phyloP scores from a whole-genome alignment of 371 early-diverging fungal genomes.

The Cokeromyces recurvatus region DNA sequence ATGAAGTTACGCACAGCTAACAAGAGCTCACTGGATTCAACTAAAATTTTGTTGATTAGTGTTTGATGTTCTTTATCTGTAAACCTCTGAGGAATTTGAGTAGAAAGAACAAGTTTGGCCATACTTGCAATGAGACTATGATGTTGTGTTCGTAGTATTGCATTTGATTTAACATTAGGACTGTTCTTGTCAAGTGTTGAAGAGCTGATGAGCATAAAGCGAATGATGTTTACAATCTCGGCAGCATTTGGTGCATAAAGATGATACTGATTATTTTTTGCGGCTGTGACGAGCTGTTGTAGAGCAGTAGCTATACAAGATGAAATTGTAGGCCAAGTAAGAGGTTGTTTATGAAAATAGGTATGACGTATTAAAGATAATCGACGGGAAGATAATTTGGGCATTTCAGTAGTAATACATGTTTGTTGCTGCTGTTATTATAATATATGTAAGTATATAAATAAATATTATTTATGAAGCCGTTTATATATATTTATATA shows the following conservation, averaged over 20 bases:
- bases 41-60: slow-evolving; percentile 3
- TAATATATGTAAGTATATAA: no score
- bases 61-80: slow-evolving; percentile 51
- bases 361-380: slow-evolving; percentile 39
- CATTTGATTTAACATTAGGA: slow-evolving; percentile 54
- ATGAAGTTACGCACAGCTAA: slow-evolving; percentile 24
- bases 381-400: no score
- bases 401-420: no score
- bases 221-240: slow-evolving; percentile 72
- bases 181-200: slow-evolving; percentile 63
- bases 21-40: slow-evolving; percentile 26
- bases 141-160: slow-evolving; percentile 65
- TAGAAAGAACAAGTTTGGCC: slow-evolving; percentile 71
- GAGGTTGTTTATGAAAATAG: slow-evolving; percentile 19
- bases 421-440: no score
- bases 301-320: slow-evolving; percentile 60
- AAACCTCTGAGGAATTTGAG: slow-evolving; percentile 7
- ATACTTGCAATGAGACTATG: slow-evolving; percentile 72
- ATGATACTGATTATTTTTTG: slow-evolving; percentile 36
- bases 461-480: no score
- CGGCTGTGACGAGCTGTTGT: slow-evolving; percentile 60
- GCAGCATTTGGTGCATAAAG: slow-evolving; percentile 51
- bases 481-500: no score
- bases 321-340: slow-evolving; percentile 63
- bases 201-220: slow-evolving; percentile 77